Base-by-base conservation (phyloP, 116 monocot species). In the Dioscorea cayenensis region DNA sequence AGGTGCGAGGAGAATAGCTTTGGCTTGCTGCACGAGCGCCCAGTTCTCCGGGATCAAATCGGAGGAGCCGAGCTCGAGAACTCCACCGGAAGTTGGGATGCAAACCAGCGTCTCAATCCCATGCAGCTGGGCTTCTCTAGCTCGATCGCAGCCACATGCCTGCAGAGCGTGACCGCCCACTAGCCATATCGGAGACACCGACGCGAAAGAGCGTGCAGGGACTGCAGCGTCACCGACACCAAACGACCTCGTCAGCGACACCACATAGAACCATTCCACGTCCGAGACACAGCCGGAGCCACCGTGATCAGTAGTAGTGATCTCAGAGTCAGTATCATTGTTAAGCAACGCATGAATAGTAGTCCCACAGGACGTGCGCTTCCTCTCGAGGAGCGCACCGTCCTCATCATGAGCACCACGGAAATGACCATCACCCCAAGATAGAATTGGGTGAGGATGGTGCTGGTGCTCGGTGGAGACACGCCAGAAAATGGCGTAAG, bases 11-110 rank as follows among this genome's bases (percentile, higher is more conserved):
- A 83, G 32, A 32, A 79, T 52, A 21, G 78, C 62, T 13, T 78
- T 85, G n/a, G 65, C 74, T 49, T 84, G 83, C 32, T 80, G 80
- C n/a, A 83, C 51, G 35, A 88, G 67, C 20, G 69, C 82, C 82
- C 79, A 79, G 62, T 76, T 84, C 65, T 88, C 81, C 0, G 61
- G 55, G 58, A 88, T 75, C 32, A 75, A 16, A 10, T 88, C 88
- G 11, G 71, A 21, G n/a, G 84, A 81, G 28, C 88, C 88, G 28
- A 88, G 80, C 88, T 88, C 88, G 43, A 88, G 77, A 8, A 88
- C 84, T 28, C 88, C 88, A 12, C 60, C 72, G 14, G 66, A 14
- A 19, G 63, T 69, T 16, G 79, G 88, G 69, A 88, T 13, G 66
- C 78, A 82, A 19, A 82, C 82, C 32, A 88, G 74, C 22, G 88